Base-by-base conservation (phyloP, 306 rosid species). In the Quercus robur region DNA sequence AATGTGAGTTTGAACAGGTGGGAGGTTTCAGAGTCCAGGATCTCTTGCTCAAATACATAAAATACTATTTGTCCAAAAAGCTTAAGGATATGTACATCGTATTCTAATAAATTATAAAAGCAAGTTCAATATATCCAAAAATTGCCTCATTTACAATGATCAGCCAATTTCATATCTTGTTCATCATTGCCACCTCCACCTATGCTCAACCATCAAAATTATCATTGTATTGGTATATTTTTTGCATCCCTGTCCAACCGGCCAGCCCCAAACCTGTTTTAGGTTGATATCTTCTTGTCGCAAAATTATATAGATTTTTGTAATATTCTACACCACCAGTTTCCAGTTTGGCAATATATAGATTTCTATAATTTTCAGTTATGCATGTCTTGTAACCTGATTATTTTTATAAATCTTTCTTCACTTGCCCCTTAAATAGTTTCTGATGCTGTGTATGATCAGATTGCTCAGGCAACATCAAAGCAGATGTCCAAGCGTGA, bases 381-480 rank as follows among this genome's bases (percentile, higher is more conserved):
- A 13, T 14, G 38, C 72, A 18, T 67, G 26, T 11, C 51, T 2
- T 31, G 51, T 7, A 9, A 33, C 72, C 26, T 19, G 13, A 33
- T 2, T 67, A 49, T 35, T 67, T 28, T 28, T 33, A 67, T 33
- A 31, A 67, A 67, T 67, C 26, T 28, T 67, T 33, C 35, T 18
- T 19, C 51, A 31, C 35, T 67, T 67, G n/a, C 4, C 17, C 51
- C 51, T 33, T n/a, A 8, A 33, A 67, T 67, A 3, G 38, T 67
- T 35, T 67, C 38, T 25, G 35, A 25, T 67, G 28, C 13, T 59
- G 72, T 33, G 52, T 5, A 19, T 67, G n/a, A 31, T 9, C 72
- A 95, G 99, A 93, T 91, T 72, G 97, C 99, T 75, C 99, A 93
- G 88, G 98, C 97, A 86, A 95, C 99, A 74, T 95, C 99, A 56